These are phyloP conservation scores for Harringtonia aguacate DNA, from an alignment of 2,329 filamentous ascomycete genomes.

Conservation along the genomic window DNA sequence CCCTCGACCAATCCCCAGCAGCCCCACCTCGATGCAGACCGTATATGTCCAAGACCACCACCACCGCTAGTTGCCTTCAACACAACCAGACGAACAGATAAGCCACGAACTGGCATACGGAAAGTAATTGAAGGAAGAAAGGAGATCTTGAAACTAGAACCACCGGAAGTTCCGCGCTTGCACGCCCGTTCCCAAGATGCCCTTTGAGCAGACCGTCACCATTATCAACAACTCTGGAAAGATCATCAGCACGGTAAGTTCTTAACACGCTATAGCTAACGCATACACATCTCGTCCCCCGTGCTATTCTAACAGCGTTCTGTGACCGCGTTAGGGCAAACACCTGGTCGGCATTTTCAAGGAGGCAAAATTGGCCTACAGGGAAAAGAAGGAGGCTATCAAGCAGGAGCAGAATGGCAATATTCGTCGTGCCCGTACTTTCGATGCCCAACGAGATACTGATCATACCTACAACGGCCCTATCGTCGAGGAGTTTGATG, in stretches of 20 bases:
- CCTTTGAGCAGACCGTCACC: conserved; percentile 62
- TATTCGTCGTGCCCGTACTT: conserved; percentile 50
- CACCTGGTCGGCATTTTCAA: conserved; percentile 85
- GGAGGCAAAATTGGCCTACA: conserved; percentile 80
- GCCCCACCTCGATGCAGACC: too few relatives aligned
- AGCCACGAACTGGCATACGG: not conserved
- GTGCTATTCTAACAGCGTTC: not conserved
- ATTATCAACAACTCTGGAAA: conserved; percentile 88
- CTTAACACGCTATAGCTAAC: too few relatives aligned
- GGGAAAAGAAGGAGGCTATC: conserved; percentile 76
- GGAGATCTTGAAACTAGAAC: too few relatives aligned
- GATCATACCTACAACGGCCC: conserved; percentile 18
- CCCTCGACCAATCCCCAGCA: too few relatives aligned
- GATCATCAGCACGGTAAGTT: conserved; percentile 72
- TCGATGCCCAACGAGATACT: conserved; percentile 22
- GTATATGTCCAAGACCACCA: too few relatives aligned
- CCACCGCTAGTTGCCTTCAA: too few relatives aligned
- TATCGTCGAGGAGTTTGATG: conserved; percentile 15
- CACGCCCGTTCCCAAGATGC: conserved; percentile 20
- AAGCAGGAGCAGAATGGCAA: conserved; percentile 46
- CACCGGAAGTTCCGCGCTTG: not conserved
- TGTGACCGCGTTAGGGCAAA: conserved; percentile 54
- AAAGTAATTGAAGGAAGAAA: too few relatives aligned
- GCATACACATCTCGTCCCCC: too few relatives aligned
- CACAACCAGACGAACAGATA: too few relatives aligned